These are phyloP conservation scores for Suillus subluteus DNA, from an alignment of 768 basidiomycete species.

Conservation along the genomic window DNA sequence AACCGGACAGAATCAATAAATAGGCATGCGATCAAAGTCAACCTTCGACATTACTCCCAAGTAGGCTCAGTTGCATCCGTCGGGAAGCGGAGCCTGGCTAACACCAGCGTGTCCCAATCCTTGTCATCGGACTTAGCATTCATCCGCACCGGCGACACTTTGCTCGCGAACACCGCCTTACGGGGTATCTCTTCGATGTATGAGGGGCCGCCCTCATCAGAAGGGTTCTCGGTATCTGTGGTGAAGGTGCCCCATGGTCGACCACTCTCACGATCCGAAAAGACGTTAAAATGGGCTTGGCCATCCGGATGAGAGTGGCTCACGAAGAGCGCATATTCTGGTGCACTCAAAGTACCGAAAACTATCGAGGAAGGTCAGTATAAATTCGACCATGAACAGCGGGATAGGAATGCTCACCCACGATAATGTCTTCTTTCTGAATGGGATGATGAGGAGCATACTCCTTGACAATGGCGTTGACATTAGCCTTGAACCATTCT, in stretches of 20 bases:
- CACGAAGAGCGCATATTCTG: slow-evolving; percentile 76
- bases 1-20: neutral
- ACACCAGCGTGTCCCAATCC: slow-evolving; percentile 60
- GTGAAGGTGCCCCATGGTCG: slow-evolving; percentile 79
- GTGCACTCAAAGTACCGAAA: slow-evolving; percentile 70
- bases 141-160: slow-evolving; percentile 50
- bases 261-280: slow-evolving; percentile 48
- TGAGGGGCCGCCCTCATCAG: slow-evolving; percentile 46
- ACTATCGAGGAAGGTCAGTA: slow-evolving; percentile 37
- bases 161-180: slow-evolving; percentile 47
- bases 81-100: slow-evolving; percentile 69
- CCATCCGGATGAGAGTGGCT: slow-evolving; percentile 70
- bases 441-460: slow-evolving; percentile 42
- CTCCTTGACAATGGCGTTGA: slow-evolving; percentile 9
- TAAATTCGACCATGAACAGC: neutral
- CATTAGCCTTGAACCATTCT: slow-evolving; percentile 12
- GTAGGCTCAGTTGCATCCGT: slow-evolving; percentile 63
- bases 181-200: slow-evolving; percentile 45
- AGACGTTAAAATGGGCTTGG: slow-evolving; percentile 74
- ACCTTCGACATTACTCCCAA: slow-evolving; percentile 19
- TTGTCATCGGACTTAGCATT: slow-evolving; percentile 1
- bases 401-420: slow-evolving; percentile 35
- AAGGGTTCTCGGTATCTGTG: slow-evolving; percentile 50
- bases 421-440: slow-evolving; percentile 59
- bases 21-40: neutral